Conservation (phyloP, 208 protist species). For the Trypanosoma caninum region DNA sequence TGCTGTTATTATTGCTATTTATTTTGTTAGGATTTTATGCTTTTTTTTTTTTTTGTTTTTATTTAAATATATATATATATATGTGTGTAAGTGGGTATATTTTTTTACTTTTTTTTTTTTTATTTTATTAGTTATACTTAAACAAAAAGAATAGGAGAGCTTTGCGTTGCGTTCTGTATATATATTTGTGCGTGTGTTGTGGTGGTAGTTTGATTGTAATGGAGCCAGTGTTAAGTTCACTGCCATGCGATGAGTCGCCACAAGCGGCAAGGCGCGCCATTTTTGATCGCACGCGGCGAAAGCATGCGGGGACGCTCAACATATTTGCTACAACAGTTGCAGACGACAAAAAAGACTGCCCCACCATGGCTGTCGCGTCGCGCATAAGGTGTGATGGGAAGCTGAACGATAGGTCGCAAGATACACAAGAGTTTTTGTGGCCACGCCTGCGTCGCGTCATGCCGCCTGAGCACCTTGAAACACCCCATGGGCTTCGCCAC, state of each 20-base stretch:
- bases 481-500: constrained; percentile 56
- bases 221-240: constrained; percentile 12
- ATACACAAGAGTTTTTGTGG: constrained; percentile 55
- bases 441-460: constrained; percentile 44
- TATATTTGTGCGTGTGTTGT: background rate
- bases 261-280: background rate
- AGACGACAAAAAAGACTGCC: background rate
- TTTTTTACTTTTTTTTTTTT: too few species aligned
- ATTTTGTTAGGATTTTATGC: background rate
- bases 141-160: background rate
- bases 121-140: background rate
- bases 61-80: too few species aligned
- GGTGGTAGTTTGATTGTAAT: background rate
- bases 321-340: constrained; percentile 17
- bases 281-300: constrained; percentile 12
- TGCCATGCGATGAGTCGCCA: constrained; percentile 4
- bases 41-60: too few species aligned
- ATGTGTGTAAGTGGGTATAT: too few species aligned
- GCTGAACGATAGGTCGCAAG: constrained; percentile 55
- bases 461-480: constrained; percentile 28
- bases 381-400: too few species aligned
- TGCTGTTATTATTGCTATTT: background rate
- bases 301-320: constrained; percentile 27
- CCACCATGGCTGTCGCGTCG: background rate
- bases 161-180: too few species aligned